Evolutionary conservation across 768 basidiomycete species (phyloP), one percentile per base, ranked within the genome.

Genomic region (Kwoniella bestiolae): DNA sequence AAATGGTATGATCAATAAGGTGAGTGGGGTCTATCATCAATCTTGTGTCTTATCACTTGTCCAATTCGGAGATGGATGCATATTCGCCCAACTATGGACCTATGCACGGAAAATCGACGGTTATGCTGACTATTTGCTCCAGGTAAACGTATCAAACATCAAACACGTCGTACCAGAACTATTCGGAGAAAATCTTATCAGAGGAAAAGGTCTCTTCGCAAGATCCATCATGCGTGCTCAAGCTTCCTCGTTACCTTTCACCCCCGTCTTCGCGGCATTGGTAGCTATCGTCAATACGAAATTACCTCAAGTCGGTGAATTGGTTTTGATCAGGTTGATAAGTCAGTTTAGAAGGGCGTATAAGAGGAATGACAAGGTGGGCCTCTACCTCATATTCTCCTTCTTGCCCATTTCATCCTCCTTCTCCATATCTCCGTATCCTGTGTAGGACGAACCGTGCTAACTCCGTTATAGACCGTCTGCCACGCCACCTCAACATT

Each of bases 181-280:
- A 26, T 97, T 99, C 75, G 82, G 87, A 1, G 96, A 99, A 82
- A 96, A 99, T 82, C 86, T 99, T 31, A 87, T 98, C 66, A 88
- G 94, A 51, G 96, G 96, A 1, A 86, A 92, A 26, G 96, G 96
- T 1, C 84, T 99, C 44, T 96, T 98, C 78, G 86, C 91, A 23
- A 84, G 96, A 70, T 94, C 94, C 70, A 85, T 99, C 69, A 98
- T 99, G 96, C 94, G 97, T 78, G 96, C 96, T 5, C 96, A 99
- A 80, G 87, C 95, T 0, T 87, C 94, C 5, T 98, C 96, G 84
- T 88, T 98, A 72, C 94, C 96, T 0, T 99, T 95, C 79, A 98
- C 96, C 0, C 94, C 96, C 3, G 91, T 99, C 11, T 99, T 98
- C 78, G 93, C 95, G 12, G 90, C 92, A 1, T 85, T 98, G 32